Evolutionary conservation across 768 basidiomycete species (phyloP).

Genomic region (Leucocoprinus leucothites): DNA sequence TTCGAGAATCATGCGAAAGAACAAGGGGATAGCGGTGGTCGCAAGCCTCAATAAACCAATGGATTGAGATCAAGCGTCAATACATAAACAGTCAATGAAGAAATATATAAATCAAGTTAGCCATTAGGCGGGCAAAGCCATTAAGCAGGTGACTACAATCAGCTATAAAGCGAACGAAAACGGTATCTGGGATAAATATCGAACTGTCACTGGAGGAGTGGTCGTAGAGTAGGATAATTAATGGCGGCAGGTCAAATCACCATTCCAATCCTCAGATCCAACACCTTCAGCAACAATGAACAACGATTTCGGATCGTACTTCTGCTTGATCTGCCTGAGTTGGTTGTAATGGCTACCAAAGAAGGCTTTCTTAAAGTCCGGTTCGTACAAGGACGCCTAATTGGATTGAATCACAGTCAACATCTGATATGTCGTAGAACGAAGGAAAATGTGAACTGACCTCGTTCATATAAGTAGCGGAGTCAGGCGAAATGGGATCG

Average conservation of each 20-base stretch:
- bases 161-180: too few species aligned
- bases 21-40: too few species aligned
- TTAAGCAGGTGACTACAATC: too few species aligned
- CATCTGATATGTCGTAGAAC: neutral
- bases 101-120: too few species aligned
- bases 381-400: slow-evolving; percentile 42
- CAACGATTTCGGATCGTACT: slow-evolving; percentile 41
- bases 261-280: slow-evolving; percentile 49
- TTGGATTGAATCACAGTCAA: neutral
- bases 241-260: slow-evolving; percentile 18
- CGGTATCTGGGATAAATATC: too few species aligned
- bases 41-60: too few species aligned
- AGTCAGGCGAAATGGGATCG: slow-evolving; percentile 26
- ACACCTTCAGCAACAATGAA: slow-evolving; percentile 47
- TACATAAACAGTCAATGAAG: too few species aligned
- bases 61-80: too few species aligned
- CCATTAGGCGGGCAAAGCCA: too few species aligned
- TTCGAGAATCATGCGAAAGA: too few species aligned
- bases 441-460: slow-evolving; percentile 19
- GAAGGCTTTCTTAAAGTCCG: slow-evolving; percentile 38
- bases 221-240: too few species aligned
- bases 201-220: too few species aligned
- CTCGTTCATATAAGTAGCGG: slow-evolving; percentile 50
- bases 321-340: slow-evolving; percentile 39
- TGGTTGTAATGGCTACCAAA: slow-evolving; percentile 42